Conservation (phyloP, 305 asterid genomes). For the Solanum chacoense region DNA sequence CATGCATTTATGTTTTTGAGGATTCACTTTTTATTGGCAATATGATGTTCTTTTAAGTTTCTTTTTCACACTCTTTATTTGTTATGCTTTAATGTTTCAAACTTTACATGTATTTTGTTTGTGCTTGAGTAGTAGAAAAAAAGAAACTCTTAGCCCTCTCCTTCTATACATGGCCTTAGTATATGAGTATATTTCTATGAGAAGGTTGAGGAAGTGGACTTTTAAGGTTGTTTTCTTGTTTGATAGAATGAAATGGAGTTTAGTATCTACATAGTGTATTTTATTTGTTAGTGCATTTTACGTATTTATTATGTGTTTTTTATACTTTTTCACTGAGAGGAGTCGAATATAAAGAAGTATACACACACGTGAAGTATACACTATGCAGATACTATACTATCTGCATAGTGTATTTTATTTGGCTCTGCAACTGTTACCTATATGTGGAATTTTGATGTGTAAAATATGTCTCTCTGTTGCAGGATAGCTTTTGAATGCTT, state of each 20-base stretch:
- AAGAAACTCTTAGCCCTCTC: background rate
- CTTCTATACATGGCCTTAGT: background rate
- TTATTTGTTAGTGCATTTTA: background rate
- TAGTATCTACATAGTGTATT: background rate
- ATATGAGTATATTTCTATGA: background rate
- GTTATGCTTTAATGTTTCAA: background rate
- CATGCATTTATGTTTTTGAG: background rate
- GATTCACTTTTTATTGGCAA: background rate
- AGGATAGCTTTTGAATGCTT: background rate
- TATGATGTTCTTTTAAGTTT: background rate
- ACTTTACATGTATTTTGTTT: background rate
- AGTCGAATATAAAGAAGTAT: background rate
- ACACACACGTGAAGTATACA: background rate
- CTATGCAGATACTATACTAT: background rate
- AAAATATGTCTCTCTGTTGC: background rate
- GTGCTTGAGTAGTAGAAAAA: background rate
- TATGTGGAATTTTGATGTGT: background rate
- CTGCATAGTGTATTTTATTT: background rate
- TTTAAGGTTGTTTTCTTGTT: background rate
- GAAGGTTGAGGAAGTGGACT: background rate
- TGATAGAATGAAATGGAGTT: background rate
- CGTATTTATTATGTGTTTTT: background rate
- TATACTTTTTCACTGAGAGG: background rate
- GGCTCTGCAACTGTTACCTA: background rate
- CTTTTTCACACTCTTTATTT: background rate